Conservation (phyloP, 208 protist genomes). For the Trypanosoma boissoni region DNA sequence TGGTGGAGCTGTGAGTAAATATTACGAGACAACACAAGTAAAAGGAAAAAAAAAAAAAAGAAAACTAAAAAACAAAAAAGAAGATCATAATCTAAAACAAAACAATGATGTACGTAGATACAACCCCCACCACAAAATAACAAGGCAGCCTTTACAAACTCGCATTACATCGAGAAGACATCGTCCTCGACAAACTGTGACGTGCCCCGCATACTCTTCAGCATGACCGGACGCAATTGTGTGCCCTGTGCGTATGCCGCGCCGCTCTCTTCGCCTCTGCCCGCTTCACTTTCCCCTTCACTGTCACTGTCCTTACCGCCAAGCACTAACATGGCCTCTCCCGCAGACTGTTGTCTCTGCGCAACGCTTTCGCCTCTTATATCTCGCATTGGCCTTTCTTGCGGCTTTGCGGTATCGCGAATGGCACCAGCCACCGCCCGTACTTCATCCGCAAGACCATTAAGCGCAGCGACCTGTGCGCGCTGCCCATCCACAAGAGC, state of each 20-base stretch:
- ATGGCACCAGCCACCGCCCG: slow-evolving; percentile 6
- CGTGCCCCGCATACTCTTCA: slow-evolving; percentile 1
- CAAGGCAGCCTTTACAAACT: background rate
- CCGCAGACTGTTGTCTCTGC: too few species aligned
- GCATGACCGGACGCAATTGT: background rate
- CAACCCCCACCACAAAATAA: background rate
- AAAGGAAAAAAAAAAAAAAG: background rate
- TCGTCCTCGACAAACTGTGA: slow-evolving; percentile 21
- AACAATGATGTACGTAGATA: background rate
- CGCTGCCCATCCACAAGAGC: slow-evolving; percentile 13
- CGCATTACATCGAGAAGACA: slow-evolving; percentile 29
- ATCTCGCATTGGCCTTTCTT: background rate
- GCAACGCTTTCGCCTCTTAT: too few species aligned
- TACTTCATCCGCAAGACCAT: slow-evolving; percentile 10
- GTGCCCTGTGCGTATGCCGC: background rate
- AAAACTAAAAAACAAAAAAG: slow-evolving; percentile 10
- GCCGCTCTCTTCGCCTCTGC: background rate
- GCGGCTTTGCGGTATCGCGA: background rate
- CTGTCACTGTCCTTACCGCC: background rate
- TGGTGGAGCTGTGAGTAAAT: background rate
- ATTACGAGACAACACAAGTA: background rate
- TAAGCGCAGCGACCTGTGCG: slow-evolving; percentile 15
- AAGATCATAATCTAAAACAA: slow-evolving; percentile 1
- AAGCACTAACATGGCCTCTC: too few species aligned
- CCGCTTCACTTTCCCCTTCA: background rate